These are phyloP conservation scores for Diutina scorzettiae DNA, from an alignment of 1,139 yeast species.

Conservation along the genomic window DNA sequence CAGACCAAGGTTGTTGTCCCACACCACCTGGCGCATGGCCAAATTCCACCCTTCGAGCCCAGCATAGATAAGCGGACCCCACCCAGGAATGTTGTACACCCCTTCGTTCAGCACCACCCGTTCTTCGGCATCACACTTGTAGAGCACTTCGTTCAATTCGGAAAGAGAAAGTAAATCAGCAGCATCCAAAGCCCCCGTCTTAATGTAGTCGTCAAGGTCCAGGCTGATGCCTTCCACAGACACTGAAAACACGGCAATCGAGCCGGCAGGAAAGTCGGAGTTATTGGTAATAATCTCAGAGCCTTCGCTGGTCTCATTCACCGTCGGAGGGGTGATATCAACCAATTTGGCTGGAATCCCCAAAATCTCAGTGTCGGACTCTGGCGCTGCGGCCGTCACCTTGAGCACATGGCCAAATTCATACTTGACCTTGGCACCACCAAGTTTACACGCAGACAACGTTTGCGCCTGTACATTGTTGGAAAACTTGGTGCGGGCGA, in stretches of 20 bases:
- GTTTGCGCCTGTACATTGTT: slow-evolving; percentile 23
- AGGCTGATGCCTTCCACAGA: slow-evolving; percentile 43
- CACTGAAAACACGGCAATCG: slow-evolving; percentile 76
- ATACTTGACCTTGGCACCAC: slow-evolving; percentile 53
- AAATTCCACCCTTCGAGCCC: slow-evolving; percentile 92
- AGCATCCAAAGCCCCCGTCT: slow-evolving; percentile 67
- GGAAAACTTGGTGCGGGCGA: slow-evolving; percentile 74
- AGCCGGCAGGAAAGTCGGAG: slow-evolving; percentile 69
- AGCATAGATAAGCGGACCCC: slow-evolving; percentile 69
- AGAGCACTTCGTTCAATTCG: slow-evolving; percentile 67
- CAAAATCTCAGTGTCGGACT: slow-evolving; percentile 28
- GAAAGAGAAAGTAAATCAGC: slow-evolving; percentile 46
- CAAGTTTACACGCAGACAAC: slow-evolving; percentile 48
- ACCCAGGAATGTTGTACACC: slow-evolving; percentile 57
- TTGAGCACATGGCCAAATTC: slow-evolving; percentile 50
- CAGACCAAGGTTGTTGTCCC: slow-evolving; percentile 69
- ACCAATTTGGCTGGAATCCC: slow-evolving; percentile 58
- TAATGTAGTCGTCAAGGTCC: slow-evolving; percentile 50
- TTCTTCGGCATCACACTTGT: slow-evolving; percentile 80
- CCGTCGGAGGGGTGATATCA: slow-evolving; percentile 19
- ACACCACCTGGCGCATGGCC: slow-evolving; percentile 49
- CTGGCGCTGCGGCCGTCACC: slow-evolving; percentile 37
- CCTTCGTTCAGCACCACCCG: slow-evolving; percentile 68
- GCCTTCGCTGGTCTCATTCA: slow-evolving; percentile 14
- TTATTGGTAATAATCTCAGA: slow-evolving; percentile 41